Base-by-base conservation (phyloP, 352 stramenopile species). In the Chrysophaeum taylorii region DNA sequence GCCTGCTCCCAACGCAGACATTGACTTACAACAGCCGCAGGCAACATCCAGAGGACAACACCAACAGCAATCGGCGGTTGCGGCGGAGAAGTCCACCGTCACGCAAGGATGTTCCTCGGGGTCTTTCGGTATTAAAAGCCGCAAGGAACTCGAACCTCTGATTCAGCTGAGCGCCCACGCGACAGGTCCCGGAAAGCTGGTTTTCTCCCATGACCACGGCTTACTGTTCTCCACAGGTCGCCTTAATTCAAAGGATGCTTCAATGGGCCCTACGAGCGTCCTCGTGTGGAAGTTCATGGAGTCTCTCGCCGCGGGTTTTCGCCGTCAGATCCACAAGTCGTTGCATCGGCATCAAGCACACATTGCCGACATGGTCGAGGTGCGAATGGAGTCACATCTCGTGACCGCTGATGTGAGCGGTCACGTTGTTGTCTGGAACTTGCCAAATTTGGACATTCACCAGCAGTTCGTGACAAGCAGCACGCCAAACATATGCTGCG, bases 181-280 rank as follows among this genome's bases (percentile, higher is more conserved):
- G 16, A n/a, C 57, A 23, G 57, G 57, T 2, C 7, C 5, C 12
- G 5, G 1, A 2, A 7, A 27, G 21, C 2, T 66, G 2, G 57
- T 31, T 36, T 15, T 14, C 1, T 66, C 57, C 35, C 2, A 14
- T 16, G 21, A n/a, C 12, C 35, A 48, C 36, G 57, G n/a, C 9
- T 18, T 66, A 1, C 57, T 66, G 16, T 66, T 66, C 36, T 66
- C 57, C 33, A 31, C 50, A 31, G 50, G 50, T 2, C n/a, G 27
- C 50, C 5, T 35, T 9, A 7, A 25, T 9, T 2, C 4, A 2
- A 62, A 35, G n/a, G 50, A 62, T 21, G 23, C 27, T 2, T 37
- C 50, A 2, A 31, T 31, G 27, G 14, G n/a, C n/a, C n/a, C 33
- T 12, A 66, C 57, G 57, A 9, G 1, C 16, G 27, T 31, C 33